Evolutionary conservation across 257 asterid species (phyloP), one percentile per base, ranked within the genome.

Genomic region (Ligustrum vulgare): DNA sequence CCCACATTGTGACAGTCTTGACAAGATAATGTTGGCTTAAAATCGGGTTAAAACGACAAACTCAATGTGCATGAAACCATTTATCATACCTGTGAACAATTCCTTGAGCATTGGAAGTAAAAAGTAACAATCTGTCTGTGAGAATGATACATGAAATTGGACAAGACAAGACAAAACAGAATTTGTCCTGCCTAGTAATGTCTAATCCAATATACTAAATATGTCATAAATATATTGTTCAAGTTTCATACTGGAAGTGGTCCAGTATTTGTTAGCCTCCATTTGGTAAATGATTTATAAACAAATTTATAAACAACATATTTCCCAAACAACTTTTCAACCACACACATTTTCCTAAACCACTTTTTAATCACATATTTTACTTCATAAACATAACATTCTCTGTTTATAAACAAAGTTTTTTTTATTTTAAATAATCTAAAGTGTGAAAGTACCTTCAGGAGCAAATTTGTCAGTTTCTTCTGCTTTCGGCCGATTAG

Each of bases 391-490:
- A n/a, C n/a, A n/a, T n/a, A n/a, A n/a, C n/a, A n/a, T n/a, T n/a
- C n/a, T n/a, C n/a, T n/a, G n/a, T n/a, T n/a, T n/a, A n/a, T n/a
- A n/a, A n/a, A n/a, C n/a, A n/a, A n/a, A n/a, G n/a, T n/a, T n/a
- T n/a, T n/a, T n/a, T n/a, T n/a, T n/a, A 77, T 23, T 54, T 34
- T 37, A 58, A 41, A 23, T 1, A 62, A 34, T 33, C n/a, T 18
- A 66, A 77, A 58, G 15, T 58, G 66, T 32, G 74, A 73, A 66
- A 70, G 74, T 78, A 94, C 98, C 91, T 88, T 81, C 86, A 36
- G 91, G 80, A 71, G 85, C 74, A 25, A 86, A 82, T 74, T 79
- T 84, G 70, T 79, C 81, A 8, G 32, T 28, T 43, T 87, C 81
- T 5, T 69, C 77, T n/a, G 80, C 71, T 74, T 74, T 87, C 1